Conservation (phyloP, 257 asterid genomes). For the Nicotiana undulata region DNA sequence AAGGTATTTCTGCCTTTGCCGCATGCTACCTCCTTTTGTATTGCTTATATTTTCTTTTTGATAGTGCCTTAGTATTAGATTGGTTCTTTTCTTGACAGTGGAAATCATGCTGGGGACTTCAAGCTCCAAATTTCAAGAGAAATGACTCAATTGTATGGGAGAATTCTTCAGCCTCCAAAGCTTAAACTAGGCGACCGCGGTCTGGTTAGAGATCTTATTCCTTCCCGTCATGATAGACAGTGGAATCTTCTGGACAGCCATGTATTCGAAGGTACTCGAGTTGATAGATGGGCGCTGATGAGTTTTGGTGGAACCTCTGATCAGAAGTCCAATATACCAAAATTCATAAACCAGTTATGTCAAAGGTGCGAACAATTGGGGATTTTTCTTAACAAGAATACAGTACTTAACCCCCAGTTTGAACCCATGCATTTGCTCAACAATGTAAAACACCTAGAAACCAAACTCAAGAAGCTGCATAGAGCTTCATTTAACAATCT, state of each 20-base stretch:
- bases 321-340: conserved; percentile 51
- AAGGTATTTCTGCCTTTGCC: conserved; percentile 35
- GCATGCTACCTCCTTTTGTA: not conserved
- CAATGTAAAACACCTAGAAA: conserved; percentile 59
- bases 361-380: conserved; percentile 80
- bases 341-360: conserved; percentile 67
- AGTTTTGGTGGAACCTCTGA: conserved; percentile 79
- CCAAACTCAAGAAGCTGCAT: conserved; percentile 61
- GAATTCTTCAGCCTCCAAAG: conserved; percentile 91
- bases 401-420: conserved; percentile 51
- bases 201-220: conserved; percentile 58
- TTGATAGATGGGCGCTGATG: conserved; percentile 75
- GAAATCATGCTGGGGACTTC: conserved; percentile 60
- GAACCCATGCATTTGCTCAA: conserved; percentile 84
- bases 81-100: conserved; percentile 34
- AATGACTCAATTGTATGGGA: conserved; percentile 72
- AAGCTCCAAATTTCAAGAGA: conserved; percentile 60
- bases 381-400: conserved; percentile 50
- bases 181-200: conserved; percentile 90
- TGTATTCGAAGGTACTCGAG: conserved; percentile 71
- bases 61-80: not conserved
- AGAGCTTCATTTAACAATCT: conserved; percentile 51
- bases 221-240: conserved; percentile 76
- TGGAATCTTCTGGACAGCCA: conserved; percentile 95
- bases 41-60: not conserved